Base-by-base conservation (phyloP, 495 filamentous ascomycete genomes). In the Penicillium cinerascens region DNA sequence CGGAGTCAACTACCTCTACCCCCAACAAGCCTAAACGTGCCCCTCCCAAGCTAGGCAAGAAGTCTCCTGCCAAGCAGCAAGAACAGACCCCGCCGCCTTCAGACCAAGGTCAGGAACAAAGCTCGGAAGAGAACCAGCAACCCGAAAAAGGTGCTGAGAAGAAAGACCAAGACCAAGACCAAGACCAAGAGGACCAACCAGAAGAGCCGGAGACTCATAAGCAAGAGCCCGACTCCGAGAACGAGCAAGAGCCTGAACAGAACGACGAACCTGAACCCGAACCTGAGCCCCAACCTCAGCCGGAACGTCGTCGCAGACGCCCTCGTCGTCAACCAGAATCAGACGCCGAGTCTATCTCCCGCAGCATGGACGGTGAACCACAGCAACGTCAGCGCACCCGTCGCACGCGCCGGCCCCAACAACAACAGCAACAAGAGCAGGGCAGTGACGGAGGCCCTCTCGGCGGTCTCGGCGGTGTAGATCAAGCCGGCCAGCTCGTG, bases 381-480 rank as follows among this genome's bases (percentile, higher is more conserved):
- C 60, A 65, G 41, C 67, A 67, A 16, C 69, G 73, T 22, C 74
- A 73, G 48, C 70, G 73, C 50, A 70, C 63, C 29, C 66, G 68
- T 47, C 56, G 61, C 45, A 48, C 53, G 16, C 63, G 63, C 45
- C 63, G 59, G 53, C 58, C 52, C n/a, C 60, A 61, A 48, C 66
- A 67, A 41, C 65, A 71, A n/a, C 64, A 65, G 26, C 60, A 61
- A 48, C 66, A 67, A 41, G 66, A 71, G 16, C 64, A 65, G 26
- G 60, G 68, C 41, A 52, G 64, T 51, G 70, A 68, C 17, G 76
- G 71, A 20, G 77, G 80, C 11, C 68, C 71, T 0, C 69, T 80
- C 20, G 79, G 77, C 3, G 74, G 77, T 0, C 76, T 87, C 5
- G 82, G 82, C 39, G 79, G 79, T 22, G 78, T 85, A 23, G 76